Conservation (phyloP, 202 grass and related monocot genomes). For the Setaria italica region DNA sequence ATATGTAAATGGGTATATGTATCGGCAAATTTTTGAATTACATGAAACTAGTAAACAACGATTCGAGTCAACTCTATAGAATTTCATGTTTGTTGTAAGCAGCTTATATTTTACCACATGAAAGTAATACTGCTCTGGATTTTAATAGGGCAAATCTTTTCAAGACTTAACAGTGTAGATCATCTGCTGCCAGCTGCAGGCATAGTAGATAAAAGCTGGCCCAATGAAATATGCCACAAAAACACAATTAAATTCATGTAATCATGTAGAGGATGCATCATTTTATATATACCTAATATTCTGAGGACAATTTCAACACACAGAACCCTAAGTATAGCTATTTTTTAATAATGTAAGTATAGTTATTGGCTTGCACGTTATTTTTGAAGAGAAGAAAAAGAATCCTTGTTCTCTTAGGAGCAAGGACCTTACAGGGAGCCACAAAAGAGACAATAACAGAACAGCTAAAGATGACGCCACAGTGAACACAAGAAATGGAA, state of each 20-base stretch:
- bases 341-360: not conserved
- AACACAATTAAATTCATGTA: not conserved
- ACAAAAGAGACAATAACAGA: not conserved
- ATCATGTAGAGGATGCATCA: not conserved
- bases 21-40: not conserved
- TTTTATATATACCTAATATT: not conserved
- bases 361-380: not conserved
- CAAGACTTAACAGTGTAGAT: not conserved
- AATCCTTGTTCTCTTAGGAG: not conserved
- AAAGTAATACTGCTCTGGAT: not conserved
- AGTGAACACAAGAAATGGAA: not conserved
- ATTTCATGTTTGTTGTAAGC: not conserved
- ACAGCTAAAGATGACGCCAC: not conserved
- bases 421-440: not conserved
- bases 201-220: not conserved
- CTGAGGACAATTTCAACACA: slow-evolving; percentile 3
- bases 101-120: not conserved
- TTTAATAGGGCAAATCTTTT: not conserved
- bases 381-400: not conserved
- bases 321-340: not conserved
- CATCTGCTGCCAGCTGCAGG: not conserved
- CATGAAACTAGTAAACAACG: not conserved
- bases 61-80: not conserved
- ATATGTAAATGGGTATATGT: not conserved
- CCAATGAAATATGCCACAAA: not conserved